Conservation (phyloP, 2,329 filamentous ascomycete species). For the Parafenestella ontariensis region DNA sequence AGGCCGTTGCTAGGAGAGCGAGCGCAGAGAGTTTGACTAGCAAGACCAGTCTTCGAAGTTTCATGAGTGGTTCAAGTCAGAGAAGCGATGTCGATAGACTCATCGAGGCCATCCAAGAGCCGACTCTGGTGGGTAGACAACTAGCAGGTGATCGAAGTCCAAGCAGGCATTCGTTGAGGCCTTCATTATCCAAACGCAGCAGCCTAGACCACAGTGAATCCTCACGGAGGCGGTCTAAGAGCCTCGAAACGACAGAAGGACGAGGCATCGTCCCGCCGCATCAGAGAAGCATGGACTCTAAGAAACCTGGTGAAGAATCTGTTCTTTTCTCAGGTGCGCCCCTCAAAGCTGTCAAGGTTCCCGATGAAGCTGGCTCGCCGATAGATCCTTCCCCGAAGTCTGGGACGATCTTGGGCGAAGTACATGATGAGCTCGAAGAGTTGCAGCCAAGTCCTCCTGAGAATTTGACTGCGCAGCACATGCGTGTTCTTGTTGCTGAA, state of each 20-base stretch:
- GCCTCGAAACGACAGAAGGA: conserved; percentile 27
- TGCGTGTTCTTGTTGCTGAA: conserved; percentile 80
- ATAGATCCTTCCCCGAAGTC: conserved; percentile 11
- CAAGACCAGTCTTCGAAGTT: conserved; percentile 56
- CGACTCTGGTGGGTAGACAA: conserved; percentile 48
- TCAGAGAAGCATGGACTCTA: conserved; percentile 53
- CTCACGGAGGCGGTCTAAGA: conserved; percentile 31
- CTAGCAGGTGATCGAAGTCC: conserved; percentile 23
- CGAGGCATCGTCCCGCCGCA: conserved; percentile 31
- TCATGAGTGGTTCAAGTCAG: conserved; percentile 56
- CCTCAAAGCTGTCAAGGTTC: conserved; percentile 56
- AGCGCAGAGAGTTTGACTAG: conserved; percentile 59
- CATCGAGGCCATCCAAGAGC: conserved; percentile 74
- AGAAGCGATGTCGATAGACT: conserved; percentile 72
- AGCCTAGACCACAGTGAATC: conserved; percentile 25
- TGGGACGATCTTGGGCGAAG: conserved; percentile 40
- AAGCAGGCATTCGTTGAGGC: conserved; percentile 32
- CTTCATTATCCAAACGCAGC: conserved; percentile 34
- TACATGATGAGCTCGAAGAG: conserved; percentile 26
- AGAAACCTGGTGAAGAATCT: conserved; percentile 48
- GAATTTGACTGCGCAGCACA: conserved; percentile 49
- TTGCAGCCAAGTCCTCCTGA: conserved; percentile 15
- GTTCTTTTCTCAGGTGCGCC: conserved; percentile 52
- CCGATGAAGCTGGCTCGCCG: conserved; percentile 48
- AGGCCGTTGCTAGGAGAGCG: conserved; percentile 21